Evolutionary conservation across 1,139 yeast species (phyloP).

Genomic region (Kluyveromyces sp.): DNA sequence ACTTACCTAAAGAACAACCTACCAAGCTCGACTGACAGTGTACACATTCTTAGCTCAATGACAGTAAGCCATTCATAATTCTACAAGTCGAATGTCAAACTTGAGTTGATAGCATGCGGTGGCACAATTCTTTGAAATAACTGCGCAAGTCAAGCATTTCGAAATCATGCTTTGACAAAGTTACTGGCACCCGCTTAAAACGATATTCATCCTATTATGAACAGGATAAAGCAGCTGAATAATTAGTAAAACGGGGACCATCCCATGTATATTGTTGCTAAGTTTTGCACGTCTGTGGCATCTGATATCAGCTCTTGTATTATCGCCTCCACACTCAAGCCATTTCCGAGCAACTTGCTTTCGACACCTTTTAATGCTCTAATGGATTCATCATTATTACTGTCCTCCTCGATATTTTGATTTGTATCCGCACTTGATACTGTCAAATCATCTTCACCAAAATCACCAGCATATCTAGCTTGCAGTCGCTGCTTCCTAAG

Average conservation of each 20-base stretch:
- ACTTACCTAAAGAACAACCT: no score
- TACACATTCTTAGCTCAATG: no score
- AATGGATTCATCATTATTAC: conserved; percentile 53
- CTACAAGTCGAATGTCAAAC: not conserved
- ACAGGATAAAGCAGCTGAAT: no score
- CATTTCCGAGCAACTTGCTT: conserved; percentile 58
- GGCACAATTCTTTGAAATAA: no score
- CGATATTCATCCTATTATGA: no score
- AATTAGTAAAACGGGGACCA: conserved; percentile 50
- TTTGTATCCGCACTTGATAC: conserved; percentile 11
- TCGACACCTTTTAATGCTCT: conserved; percentile 69
- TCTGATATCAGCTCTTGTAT: conserved; percentile 75
- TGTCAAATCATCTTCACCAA: conserved; percentile 15
- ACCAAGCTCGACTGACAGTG: no score
- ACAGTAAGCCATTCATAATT: not conserved
- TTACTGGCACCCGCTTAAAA: no score
- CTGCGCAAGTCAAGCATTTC: no score
- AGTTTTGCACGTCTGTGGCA: conserved; percentile 60
- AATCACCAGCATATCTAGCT: conserved; percentile 26
- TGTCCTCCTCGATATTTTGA: conserved; percentile 13
- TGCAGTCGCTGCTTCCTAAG: conserved; percentile 52
- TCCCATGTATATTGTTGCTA: conserved; percentile 75
- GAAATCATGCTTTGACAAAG: no score
- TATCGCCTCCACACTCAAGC: conserved; percentile 74
- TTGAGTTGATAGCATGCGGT: no score